These are phyloP conservation scores for Penicillium sp. DNA, from an alignment of 2,329 filamentous ascomycete species.

Conservation along the genomic window DNA sequence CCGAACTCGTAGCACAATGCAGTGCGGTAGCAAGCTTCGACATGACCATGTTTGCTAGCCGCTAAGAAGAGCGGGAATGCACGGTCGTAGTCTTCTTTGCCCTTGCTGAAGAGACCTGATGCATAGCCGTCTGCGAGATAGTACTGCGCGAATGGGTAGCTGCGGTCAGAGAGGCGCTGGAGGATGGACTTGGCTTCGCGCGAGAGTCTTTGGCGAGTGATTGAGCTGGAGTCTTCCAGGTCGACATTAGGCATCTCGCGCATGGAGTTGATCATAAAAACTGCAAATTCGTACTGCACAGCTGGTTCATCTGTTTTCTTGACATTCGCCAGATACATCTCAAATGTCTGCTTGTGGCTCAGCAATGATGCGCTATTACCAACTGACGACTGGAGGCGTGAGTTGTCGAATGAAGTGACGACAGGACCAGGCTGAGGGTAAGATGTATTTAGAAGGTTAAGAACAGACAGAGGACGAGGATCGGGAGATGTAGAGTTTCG, in stretches of 20 bases:
- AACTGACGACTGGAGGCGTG: conserved; percentile 71
- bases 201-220: conserved; percentile 65
- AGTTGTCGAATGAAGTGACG: conserved; percentile 69
- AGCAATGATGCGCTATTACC: conserved; percentile 89
- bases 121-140: conserved; percentile 93
- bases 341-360: conserved; percentile 86
- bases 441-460: conserved; percentile 63
- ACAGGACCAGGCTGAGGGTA: conserved; percentile 77
- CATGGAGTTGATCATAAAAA: conserved; percentile 88
- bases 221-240: conserved; percentile 32
- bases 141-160: conserved; percentile 96
- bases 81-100: conserved; percentile 84
- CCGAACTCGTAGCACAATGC: conserved; percentile 97
- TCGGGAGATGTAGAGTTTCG: conserved; percentile 55
- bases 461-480: conserved; percentile 57
- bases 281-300: conserved; percentile 93
- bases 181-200: conserved; percentile 87
- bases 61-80: conserved; percentile 91
- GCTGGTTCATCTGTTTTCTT: conserved; percentile 92
- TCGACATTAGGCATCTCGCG: conserved; percentile 67
- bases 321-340: conserved; percentile 96
- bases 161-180: conserved; percentile 77
- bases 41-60: conserved; percentile 94
- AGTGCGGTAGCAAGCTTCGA: conserved; percentile 90
- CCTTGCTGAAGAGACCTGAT: conserved; percentile 92